Base-by-base conservation (phyloP, 2,329 filamentous ascomycete genomes). In the Fusarium floridanum region DNA sequence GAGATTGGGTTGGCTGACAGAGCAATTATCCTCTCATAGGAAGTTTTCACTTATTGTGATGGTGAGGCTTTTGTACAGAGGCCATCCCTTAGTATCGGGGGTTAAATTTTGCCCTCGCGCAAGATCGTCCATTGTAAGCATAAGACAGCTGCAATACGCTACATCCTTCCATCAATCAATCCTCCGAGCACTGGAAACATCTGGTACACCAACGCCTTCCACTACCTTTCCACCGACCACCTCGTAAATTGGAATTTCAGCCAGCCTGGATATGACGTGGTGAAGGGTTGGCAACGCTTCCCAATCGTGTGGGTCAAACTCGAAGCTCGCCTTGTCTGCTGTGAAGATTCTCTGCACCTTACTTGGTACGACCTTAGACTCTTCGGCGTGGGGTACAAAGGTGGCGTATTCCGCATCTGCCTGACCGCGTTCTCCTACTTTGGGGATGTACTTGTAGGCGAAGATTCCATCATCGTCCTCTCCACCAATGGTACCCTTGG, bases 381-480 rank as follows among this genome's bases (percentile, higher is more conserved):
- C 68, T 74, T 72, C 82, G 81, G 83, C 81, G 37, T 82, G 80
- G 7, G 81, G 80, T 16, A 84, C 79, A 64, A 85, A 80, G 9
- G 81, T 80, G 1, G 88, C 83, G 76, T 92, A 89, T 72, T 90
- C 87, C 2, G 84, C 86, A 62, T 91, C 90, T 0, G 88, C 82
- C 65, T 86, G 82, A 0, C 88, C 88, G 2, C 80, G 84, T 24
- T 82, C 82, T 2, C 88, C 88, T 1, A 90, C 88, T 5, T 84
- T 82, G 0, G 91, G 90, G 1, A 92, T 85, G 74, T 91, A 91
- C 36, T 87, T 84, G 78, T 91, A 87, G 12, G 86, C 83, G n/a
- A 91, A 81, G 6, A 89, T 85, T 2, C 86, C 87, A 17, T 86
- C 83, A 67, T 89, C 87, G 7, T 66, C 43, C 45, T 72, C 71